Conservation (phyloP, 208 protist species). For the Trypanosoma melophagium region DNA sequence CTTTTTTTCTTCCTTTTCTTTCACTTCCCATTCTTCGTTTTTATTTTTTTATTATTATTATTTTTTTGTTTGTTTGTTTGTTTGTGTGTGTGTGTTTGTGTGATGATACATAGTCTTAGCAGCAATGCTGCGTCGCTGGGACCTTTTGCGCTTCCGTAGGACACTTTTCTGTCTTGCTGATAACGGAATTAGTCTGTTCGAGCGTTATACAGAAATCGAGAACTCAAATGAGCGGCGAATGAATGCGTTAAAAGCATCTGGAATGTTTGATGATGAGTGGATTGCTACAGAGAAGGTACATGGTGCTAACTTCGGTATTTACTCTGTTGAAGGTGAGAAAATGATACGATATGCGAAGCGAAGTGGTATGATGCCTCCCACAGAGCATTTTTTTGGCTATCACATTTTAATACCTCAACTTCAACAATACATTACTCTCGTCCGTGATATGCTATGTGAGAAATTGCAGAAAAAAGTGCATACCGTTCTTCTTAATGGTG, state of each 20-base stretch:
- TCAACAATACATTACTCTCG: slow-evolving; percentile 32
- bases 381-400: slow-evolving; percentile 89
- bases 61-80: neutral
- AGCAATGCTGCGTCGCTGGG: slow-evolving; percentile 28
- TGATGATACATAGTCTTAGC: neutral
- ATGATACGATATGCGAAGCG: slow-evolving; percentile 72
- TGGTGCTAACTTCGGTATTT: slow-evolving; percentile 88
- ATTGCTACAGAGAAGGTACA: slow-evolving; percentile 89
- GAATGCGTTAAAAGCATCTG: slow-evolving; percentile 39
- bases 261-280: slow-evolving; percentile 79
- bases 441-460: slow-evolving; percentile 51
- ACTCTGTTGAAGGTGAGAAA: slow-evolving; percentile 62
- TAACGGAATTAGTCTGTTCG: slow-evolving; percentile 43
- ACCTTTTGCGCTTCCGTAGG: slow-evolving; percentile 16
- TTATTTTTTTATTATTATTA: slow-evolving; percentile 8
- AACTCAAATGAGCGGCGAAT: slow-evolving; percentile 76
- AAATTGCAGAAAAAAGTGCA: slow-evolving; percentile 27
- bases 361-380: slow-evolving; percentile 75
- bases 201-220: slow-evolving; percentile 84
- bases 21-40: neutral
- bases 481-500: slow-evolving; percentile 77
- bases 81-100: too few species aligned
- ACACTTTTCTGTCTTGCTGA: slow-evolving; percentile 33
- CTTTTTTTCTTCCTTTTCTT: slow-evolving; percentile 6
- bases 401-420: slow-evolving; percentile 76